phyloP scores from a whole-genome alignment of 2,329 filamentous ascomycete genomes.

The Colletotrichum scovillei region DNA sequence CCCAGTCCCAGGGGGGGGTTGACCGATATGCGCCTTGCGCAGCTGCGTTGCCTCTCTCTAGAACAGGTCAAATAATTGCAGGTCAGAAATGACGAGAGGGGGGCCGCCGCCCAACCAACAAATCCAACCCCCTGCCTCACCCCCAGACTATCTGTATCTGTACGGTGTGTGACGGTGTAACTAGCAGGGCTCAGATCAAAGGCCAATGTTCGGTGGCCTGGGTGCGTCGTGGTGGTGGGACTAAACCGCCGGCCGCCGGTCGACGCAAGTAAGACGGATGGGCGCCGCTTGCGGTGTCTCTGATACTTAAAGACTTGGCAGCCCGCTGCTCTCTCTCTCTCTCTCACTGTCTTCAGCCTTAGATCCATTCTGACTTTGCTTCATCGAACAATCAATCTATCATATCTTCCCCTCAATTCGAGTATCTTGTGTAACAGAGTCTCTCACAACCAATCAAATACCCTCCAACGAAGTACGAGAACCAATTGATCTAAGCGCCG shows the following conservation, averaged over 20 bases:
- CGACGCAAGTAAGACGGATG: neutral
- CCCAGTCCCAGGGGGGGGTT: neutral
- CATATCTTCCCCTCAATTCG: neutral
- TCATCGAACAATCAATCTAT: neutral
- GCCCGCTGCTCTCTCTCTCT: neutral
- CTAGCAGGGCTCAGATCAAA: neutral
- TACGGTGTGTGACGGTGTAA: too few species aligned
- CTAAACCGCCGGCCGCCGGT: neutral
- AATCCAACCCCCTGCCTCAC: too few species aligned
- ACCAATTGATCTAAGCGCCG: neutral
- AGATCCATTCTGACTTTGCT: neutral
- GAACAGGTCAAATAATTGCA: too few species aligned
- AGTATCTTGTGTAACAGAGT: neutral
- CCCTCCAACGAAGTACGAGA: neutral
- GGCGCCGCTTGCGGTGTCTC: neutral
- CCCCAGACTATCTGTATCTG: too few species aligned
- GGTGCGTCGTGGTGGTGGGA: neutral
- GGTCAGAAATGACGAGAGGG: too few species aligned
- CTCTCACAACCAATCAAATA: neutral
- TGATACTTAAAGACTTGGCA: conserved; percentile 1
- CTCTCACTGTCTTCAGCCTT: neutral
- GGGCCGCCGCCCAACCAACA: too few species aligned
- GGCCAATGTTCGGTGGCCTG: too few species aligned
- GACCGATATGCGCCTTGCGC: neutral
- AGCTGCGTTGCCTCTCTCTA: too few species aligned